Base-by-base conservation (phyloP, 1,139 yeast species). In the Scheffersomyces titani region DNA sequence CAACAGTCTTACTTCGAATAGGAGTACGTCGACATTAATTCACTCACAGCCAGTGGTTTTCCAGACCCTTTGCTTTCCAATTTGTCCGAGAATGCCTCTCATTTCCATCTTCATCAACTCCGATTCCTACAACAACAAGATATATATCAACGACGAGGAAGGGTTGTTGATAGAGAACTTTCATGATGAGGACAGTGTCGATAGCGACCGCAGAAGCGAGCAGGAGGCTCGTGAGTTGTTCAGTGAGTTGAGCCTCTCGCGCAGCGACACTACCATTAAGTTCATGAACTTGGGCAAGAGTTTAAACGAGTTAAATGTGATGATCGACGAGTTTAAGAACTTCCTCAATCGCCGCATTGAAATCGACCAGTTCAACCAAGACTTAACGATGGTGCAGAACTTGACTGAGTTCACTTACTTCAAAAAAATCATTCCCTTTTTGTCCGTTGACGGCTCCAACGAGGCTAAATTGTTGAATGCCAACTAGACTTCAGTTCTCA, bases 271-370 rank as follows among this genome's bases (percentile, higher is more conserved):
- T 11, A 53, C 58, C 11, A 56, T 61, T 40, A 58, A 60, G 20
- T 58, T 63, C 56, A 55, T 58, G 22, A 73, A 83, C 58, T 74
- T 87, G 40, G 93, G 92, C 7, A 80, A 85, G 57, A 78, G 90
- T n/a, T 68, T 89, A 55, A 84, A 85, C 60, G 94, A 89, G 65
- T 86, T 92, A 88, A 81, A 82, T 56, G 55, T 62, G 3, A 70
- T 80, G 47, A 86, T 87, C 36, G 76, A 77, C 3, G 90, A 87
- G 65, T 88, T 86, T 67, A 89, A 87, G 64, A 70, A 71, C 50
- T 89, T 80, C 66, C 77, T 87, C 63, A 71, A 77, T 52, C 67
- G 66, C 20, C 70, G 75, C 52, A 71, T 78, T 47, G 81, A 76
- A 55, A 64, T 70, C 16, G 82, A 77, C 59, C 75, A 71, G 52